These are phyloP conservation scores for Penicillium sp. DNA, from an alignment of 2,329 filamentous ascomycete genomes.

Conservation along the genomic window DNA sequence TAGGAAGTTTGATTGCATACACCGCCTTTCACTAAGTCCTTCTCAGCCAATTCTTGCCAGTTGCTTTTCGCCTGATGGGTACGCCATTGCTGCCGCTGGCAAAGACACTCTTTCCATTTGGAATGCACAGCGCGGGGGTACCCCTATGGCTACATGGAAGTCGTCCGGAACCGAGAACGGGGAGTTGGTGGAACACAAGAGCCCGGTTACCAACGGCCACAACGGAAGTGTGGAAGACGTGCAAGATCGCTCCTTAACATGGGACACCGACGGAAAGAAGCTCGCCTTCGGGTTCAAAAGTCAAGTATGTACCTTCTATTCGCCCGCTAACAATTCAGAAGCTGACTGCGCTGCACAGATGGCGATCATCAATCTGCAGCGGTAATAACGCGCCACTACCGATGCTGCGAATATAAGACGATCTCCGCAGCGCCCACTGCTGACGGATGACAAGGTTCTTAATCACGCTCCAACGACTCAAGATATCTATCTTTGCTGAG, in stretches of 20 bases:
- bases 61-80: constrained; percentile 54
- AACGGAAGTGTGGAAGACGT: constrained; percentile 36
- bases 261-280: constrained; percentile 60
- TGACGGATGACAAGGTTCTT: not conserved
- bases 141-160: constrained; percentile 48
- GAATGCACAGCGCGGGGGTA: constrained; percentile 52
- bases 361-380: constrained; percentile 47
- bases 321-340: constrained; percentile 7
- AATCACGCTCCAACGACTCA: not conserved
- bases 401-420: not conserved
- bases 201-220: constrained; percentile 40
- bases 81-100: constrained; percentile 51
- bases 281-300: constrained; percentile 56
- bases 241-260: constrained; percentile 51
- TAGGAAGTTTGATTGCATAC: constrained; percentile 42
- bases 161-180: constrained; percentile 36
- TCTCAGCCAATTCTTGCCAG: constrained; percentile 46
- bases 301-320: constrained; percentile 45
- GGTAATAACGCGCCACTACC: constrained; percentile 30
- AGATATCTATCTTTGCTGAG: constrained; percentile 9
- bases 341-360: constrained; percentile 31
- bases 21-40: constrained; percentile 43
- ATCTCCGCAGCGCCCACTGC: not conserved
- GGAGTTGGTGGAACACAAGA: constrained; percentile 39
- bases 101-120: constrained; percentile 52